phyloP scores from a whole-genome alignment of 2,329 filamentous ascomycete species.

The Penicillium digitatum region DNA sequence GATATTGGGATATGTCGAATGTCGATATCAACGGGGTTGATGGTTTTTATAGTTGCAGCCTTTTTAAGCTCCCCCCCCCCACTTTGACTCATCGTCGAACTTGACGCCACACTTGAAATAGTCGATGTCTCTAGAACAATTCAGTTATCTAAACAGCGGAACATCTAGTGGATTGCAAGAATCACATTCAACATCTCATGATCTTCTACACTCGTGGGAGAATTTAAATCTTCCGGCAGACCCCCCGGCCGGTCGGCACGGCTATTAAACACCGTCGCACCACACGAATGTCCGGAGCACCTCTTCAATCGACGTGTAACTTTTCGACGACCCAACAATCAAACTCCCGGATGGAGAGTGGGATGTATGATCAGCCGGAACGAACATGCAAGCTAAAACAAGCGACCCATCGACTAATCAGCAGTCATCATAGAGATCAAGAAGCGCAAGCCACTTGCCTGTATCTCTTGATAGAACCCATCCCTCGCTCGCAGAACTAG shows the following conservation, averaged over 20 bases:
- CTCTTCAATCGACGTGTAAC: conserved; percentile 36
- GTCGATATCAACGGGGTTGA: neutral
- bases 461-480: conserved; percentile 19
- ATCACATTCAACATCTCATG: neutral
- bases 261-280: conserved; percentile 43
- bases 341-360: conserved; percentile 20
- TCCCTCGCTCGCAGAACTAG: conserved; percentile 19
- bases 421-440: conserved; percentile 38
- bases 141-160: neutral
- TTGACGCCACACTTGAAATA: neutral
- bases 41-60: neutral
- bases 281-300: conserved; percentile 45
- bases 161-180: neutral
- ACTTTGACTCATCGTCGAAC: neutral
- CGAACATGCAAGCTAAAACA: conserved; percentile 43
- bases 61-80: neutral
- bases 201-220: neutral
- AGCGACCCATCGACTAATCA: conserved; percentile 40
- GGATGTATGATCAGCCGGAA: conserved; percentile 35
- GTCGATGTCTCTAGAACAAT: neutral
- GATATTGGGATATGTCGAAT: neutral
- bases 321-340: conserved; percentile 39
- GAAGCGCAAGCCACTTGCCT: conserved; percentile 24
- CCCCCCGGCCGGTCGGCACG: conserved; percentile 31
- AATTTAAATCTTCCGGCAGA: conserved; percentile 14